Percentiles rank a stretch among this genome's conserved stretches.
phyloP scores from a whole-genome alignment of 176 grass and related monocot species.

The Alloteropsis semialata region DNA sequence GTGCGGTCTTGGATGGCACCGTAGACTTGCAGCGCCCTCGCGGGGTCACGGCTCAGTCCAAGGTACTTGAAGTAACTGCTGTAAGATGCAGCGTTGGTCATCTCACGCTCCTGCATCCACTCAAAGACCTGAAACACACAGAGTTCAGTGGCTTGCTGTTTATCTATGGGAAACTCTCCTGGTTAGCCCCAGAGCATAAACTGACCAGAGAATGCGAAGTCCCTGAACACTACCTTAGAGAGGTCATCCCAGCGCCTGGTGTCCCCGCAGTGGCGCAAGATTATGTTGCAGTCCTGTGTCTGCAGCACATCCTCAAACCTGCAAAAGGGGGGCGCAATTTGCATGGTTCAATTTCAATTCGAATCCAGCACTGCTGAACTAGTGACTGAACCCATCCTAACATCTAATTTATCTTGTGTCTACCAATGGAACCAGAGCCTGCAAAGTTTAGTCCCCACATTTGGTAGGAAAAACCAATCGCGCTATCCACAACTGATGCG shows the following conservation, averaged over 20 bases:
- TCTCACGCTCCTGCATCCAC: conserved; percentile 71
- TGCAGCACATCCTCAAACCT: conserved; percentile 71
- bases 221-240: conserved; percentile 49
- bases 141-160: neutral
- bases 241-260: conserved; percentile 59
- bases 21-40: conserved; percentile 58
- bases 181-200: neutral
- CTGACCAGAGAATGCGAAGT: neutral
- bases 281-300: conserved; percentile 75
- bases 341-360: conserved; percentile 7
- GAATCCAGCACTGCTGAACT: neutral
- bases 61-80: conserved; percentile 96
- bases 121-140: conserved; percentile 67
- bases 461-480: neutral
- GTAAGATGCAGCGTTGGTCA: conserved; percentile 71
- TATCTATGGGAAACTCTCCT: neutral
- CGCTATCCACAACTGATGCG: neutral
- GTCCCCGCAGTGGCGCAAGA: conserved; percentile 72
- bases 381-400: neutral
- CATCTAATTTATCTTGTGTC: neutral
- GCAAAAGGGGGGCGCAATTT: neutral
- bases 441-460: neutral
- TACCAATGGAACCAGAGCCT: neutral
- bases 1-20: conserved; percentile 49
- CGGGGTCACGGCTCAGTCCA: conserved; percentile 59